Evolutionary conservation across 345 rosid genomes (phyloP), one percentile per base, ranked within the genome.

Genomic region (Pelargonium nanum): DNA sequence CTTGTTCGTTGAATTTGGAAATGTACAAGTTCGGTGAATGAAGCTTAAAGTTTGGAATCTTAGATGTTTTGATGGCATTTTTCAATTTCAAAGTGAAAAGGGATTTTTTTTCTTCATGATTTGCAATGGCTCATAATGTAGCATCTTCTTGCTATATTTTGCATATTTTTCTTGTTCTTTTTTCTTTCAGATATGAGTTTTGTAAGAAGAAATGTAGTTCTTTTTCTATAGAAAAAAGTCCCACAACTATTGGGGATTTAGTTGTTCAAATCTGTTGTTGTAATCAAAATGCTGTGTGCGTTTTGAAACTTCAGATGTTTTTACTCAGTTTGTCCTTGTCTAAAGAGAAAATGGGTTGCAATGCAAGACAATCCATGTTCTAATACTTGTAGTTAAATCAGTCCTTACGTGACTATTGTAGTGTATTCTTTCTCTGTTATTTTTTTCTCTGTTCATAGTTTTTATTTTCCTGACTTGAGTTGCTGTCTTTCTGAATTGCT

Each of bases 401-500:
- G 15, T 12, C 48, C 48, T 40, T 9, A 17, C 17, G 15, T 40
- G 48, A 8, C n/a, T 23, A 55, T 26, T 57, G 64, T 58, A 52
- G 17, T n/a, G n/a, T 52, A 2, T 40, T 40, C 0, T 17, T 52
- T 52, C 7, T 52, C 55, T 21, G 6, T 26, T 20, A n/a, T 1
- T 54, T 26, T 15, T 44, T 19, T 1, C 56, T 61, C 48, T 10
- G 0, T 40, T 12, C 48, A 7, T 7, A 17, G 16, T 55, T 59
- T 66, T 76, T 62, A 68, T 64, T 45, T 61, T 44, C 9, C 45
- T 59, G 60, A 51, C 68, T 70, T 68, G 57, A 68, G 53, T 67
- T 75, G 23, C 54, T 80, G 65, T 62, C 53, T 59, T 69, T 57
- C 1, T 63, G 81, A 75, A 53, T 63, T 68, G 79, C 74, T 72